phyloP scores from a whole-genome alignment of 768 basidiomycete genomes.

The Hysterangium stoloniferum region DNA sequence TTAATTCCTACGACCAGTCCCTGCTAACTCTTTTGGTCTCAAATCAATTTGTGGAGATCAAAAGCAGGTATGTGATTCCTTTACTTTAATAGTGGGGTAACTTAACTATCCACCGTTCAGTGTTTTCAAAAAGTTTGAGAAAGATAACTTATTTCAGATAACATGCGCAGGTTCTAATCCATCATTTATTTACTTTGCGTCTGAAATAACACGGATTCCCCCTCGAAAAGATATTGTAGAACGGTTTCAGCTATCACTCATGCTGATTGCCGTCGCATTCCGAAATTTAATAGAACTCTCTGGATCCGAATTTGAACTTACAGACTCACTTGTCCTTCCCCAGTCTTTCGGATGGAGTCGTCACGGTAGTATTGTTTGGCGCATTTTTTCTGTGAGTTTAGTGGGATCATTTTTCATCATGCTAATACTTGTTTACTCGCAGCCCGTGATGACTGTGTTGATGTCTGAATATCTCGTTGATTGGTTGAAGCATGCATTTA shows the following conservation, averaged over 20 bases:
- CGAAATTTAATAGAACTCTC: slow-evolving; percentile 92
- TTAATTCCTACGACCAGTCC: slow-evolving; percentile 96
- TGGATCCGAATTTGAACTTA: slow-evolving; percentile 79
- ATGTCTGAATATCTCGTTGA: slow-evolving; percentile 91
- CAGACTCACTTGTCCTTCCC: slow-evolving; percentile 66
- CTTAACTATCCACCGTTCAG: slow-evolving; percentile 19
- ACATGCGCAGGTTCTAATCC: slow-evolving; percentile 77
- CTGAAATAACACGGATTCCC: background rate
- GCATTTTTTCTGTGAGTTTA: slow-evolving; percentile 74
- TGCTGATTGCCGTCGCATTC: slow-evolving; percentile 87
- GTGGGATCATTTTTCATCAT: background rate
- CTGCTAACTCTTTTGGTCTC: slow-evolving; percentile 90
- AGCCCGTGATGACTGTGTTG: slow-evolving; percentile 92
- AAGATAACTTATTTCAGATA: slow-evolving; percentile 97
- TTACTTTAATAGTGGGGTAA: background rate
- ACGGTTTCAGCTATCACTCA: slow-evolving; percentile 84
- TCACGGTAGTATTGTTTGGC: slow-evolving; percentile 74
- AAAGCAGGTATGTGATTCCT: slow-evolving; percentile 45
- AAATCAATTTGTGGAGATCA: slow-evolving; percentile 99
- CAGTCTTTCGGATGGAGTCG: slow-evolving; percentile 80
- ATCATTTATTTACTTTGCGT: background rate
- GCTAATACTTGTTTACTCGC: slow-evolving; percentile 1
- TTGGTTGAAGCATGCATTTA: slow-evolving; percentile 99
- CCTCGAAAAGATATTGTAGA: slow-evolving; percentile 80
- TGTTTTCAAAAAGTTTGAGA: slow-evolving; percentile 99